These are phyloP conservation scores for Falciphora oryzae DNA, from an alignment of 2,329 filamentous ascomycete species.

Conservation along the genomic window DNA sequence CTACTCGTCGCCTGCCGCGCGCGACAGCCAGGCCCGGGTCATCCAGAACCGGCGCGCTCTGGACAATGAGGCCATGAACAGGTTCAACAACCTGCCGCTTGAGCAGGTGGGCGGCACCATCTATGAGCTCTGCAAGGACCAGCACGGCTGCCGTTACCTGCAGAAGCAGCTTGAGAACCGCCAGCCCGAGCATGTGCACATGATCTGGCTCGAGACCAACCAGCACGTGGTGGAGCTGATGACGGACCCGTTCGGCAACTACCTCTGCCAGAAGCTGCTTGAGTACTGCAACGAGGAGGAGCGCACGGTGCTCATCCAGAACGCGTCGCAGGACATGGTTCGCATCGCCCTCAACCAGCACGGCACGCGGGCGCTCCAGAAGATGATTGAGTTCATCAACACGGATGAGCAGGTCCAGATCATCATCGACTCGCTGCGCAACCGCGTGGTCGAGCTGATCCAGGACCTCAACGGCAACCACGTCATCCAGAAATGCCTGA, in stretches of 20 bases:
- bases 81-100: slow-evolving; percentile 77
- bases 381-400: slow-evolving; percentile 98
- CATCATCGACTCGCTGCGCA: slow-evolving; percentile 78
- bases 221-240: slow-evolving; percentile 94
- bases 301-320: slow-evolving; percentile 86
- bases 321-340: slow-evolving; percentile 81
- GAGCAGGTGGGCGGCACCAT: slow-evolving; percentile 79
- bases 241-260: slow-evolving; percentile 99
- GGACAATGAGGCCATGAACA: slow-evolving; percentile 70
- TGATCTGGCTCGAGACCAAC: slow-evolving; percentile 93
- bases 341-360: slow-evolving; percentile 95
- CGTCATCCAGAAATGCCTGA: slow-evolving; percentile 98
- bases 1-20: slow-evolving; percentile 49
- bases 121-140: slow-evolving; percentile 90
- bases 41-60: slow-evolving; percentile 70
- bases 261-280: slow-evolving; percentile 95
- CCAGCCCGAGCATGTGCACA: slow-evolving; percentile 73
- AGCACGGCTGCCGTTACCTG: slow-evolving; percentile 93
- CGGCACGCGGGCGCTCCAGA: slow-evolving; percentile 91
- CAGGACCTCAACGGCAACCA: slow-evolving; percentile 98
- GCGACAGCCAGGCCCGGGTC: slow-evolving; percentile 70
- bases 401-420: slow-evolving; percentile 78
- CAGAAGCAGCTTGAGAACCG: slow-evolving; percentile 97
- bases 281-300: slow-evolving; percentile 95
- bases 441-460: slow-evolving; percentile 87